Evolutionary conservation across 768 basidiomycete species (phyloP).

Genomic region (Tulasnella sp.): DNA sequence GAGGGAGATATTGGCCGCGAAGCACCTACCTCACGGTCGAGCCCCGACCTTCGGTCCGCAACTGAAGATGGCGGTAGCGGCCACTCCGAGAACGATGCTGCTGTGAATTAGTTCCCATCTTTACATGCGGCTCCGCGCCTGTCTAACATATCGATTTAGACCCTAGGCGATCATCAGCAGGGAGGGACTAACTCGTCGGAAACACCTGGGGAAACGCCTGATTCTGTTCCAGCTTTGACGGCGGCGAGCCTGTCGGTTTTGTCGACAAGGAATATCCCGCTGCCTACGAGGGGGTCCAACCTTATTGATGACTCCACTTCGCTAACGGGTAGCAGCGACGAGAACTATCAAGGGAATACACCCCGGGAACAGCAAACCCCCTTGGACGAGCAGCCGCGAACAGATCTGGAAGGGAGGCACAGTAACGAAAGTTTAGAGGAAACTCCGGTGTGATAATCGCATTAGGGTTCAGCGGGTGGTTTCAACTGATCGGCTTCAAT

Average conservation of each 20-base stretch:
- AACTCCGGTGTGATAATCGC: constrained; percentile 59
- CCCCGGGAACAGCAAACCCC: constrained; percentile 94
- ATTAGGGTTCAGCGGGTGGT: no score
- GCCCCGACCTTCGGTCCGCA: no score
- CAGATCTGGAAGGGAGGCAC: constrained; percentile 79
- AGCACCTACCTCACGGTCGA: no score
- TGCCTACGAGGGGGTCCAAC: constrained; percentile 94
- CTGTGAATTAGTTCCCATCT: no score
- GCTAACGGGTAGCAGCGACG: constrained; percentile 90
- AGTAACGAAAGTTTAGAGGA: constrained; percentile 79
- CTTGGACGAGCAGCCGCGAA: constrained; percentile 90
- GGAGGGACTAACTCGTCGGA: no score
- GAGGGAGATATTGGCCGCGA: background rate
- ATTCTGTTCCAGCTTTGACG: no score
- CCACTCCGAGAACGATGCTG: no score
- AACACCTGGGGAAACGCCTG: no score
- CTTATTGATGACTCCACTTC: constrained; percentile 97
- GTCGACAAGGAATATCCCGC: constrained; percentile 32
- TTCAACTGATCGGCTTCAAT: background rate
- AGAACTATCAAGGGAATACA: constrained; percentile 95
- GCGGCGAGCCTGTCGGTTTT: background rate
- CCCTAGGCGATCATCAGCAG: no score
- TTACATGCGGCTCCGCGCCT: no score
- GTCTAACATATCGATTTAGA: no score
- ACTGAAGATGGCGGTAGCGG: no score